phyloP scores from a whole-genome alignment of 768 basidiomycete species.

The Calocybe gangraenosa region DNA sequence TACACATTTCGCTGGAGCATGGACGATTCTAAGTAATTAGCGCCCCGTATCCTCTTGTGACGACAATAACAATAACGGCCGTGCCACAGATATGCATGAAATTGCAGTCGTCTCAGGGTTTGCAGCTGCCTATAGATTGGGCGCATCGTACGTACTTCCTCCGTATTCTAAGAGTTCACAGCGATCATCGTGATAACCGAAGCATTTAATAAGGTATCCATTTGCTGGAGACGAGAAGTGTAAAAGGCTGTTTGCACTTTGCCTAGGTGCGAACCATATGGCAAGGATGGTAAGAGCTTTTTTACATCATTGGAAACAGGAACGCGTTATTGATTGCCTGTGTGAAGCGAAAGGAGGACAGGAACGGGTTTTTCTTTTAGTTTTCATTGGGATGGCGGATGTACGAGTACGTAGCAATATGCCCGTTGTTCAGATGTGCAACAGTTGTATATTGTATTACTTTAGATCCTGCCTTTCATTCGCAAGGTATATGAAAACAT shows the following conservation, averaged over 20 bases:
- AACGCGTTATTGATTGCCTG: neutral
- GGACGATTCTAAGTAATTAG: conserved; percentile 29
- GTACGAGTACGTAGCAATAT: too few relatives aligned
- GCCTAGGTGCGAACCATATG: conserved; percentile 24
- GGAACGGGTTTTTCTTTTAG: conserved; percentile 14
- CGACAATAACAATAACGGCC: neutral
- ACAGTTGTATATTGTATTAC: too few relatives aligned
- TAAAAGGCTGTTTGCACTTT: conserved; percentile 25
- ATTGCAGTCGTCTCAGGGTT: conserved; percentile 36
- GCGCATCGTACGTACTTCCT: conserved; percentile 24
- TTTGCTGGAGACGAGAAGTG: conserved; percentile 27
- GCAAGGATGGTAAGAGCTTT: conserved; percentile 13
- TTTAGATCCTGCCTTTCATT: too few relatives aligned
- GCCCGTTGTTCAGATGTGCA: too few relatives aligned
- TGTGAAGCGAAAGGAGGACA: conserved; percentile 17
- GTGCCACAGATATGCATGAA: conserved; percentile 32
- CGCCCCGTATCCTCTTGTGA: neutral
- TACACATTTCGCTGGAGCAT: conserved; percentile 33
- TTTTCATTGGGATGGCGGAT: too few relatives aligned
- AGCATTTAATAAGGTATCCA: conserved; percentile 22
- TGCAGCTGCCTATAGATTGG: conserved; percentile 32
- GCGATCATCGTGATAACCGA: neutral
- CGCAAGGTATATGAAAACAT: too few relatives aligned
- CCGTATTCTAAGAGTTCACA: too few relatives aligned
- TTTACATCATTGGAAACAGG: neutral